Base-by-base conservation (phyloP, 352 stramenopile species). In the Albugo candida region DNA sequence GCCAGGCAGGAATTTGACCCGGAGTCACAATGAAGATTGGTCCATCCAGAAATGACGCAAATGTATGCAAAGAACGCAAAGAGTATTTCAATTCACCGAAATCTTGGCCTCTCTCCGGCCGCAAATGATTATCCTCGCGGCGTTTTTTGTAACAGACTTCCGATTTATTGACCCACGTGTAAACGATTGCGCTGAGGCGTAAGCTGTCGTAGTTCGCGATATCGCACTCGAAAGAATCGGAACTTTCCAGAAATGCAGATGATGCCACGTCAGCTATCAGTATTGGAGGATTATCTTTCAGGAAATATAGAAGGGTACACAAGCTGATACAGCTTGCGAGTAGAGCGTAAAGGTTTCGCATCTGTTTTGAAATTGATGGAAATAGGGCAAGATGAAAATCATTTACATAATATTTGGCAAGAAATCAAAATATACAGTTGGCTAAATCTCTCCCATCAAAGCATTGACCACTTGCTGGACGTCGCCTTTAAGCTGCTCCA, bases 41-140 rank as follows among this genome's bases (percentile, higher is more conserved):
- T 1, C 76, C 76, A 47, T 80, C 64, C 2, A 85, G 65, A 73
- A 73, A 89, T 47, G 73, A 70, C 16, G 65, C 69, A 48, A 81
- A 86, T 49, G 84, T 82, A 48, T 83, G 56, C 48, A 89, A 58
- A 48, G 76, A 84, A 1, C 76, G 73, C 41, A 89, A 51, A 50
- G 76, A 89, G 61, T 85, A 89, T 53, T 85, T 86, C 56, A 89
- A 70, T 50, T 89, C 76, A 17, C 71, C 76, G 62, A 89, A 86
- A 56, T 89, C 76, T 51, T 83, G 83, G 49, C 86, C 75, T 13
- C 75, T 56, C n/a, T 71, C 73, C 0, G 59, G 65, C 1, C 67
- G 55, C 18, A 83, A 56, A 14, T 69, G 70, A 1, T 67, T 71
- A 17, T 58, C 58, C 42, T 65, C 49, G 11, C 76, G 64, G 1